Evolutionary conservation across 2,329 filamentous ascomycete genomes (phyloP).

Genomic region (Venturia asperata): DNA sequence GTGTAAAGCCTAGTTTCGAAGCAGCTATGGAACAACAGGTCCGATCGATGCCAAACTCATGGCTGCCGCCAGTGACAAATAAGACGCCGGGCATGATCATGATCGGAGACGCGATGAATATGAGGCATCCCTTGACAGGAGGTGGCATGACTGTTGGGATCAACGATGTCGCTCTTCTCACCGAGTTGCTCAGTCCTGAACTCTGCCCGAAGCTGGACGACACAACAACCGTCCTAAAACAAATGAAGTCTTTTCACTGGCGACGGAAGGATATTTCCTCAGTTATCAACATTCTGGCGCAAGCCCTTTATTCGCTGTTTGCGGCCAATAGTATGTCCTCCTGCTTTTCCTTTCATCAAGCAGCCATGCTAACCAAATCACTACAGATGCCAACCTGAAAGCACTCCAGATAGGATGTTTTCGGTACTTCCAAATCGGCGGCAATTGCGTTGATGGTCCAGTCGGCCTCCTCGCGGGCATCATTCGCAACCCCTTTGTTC

Average conservation of each 20-base stretch:
- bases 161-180: slow-evolving; percentile 77
- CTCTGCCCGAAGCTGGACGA: slow-evolving; percentile 63
- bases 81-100: slow-evolving; percentile 66
- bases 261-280: slow-evolving; percentile 70
- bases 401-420: slow-evolving; percentile 88
- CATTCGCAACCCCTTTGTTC: slow-evolving; percentile 65
- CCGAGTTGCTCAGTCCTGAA: slow-evolving; percentile 63
- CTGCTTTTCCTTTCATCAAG: background rate
- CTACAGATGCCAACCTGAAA: slow-evolving; percentile 58
- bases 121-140: slow-evolving; percentile 96
- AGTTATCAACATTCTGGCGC: slow-evolving; percentile 96
- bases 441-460: slow-evolving; percentile 68
- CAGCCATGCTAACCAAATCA: slow-evolving; percentile 9
- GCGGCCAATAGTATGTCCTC: slow-evolving; percentile 60
- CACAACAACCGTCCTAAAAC: slow-evolving; percentile 55
- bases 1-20: slow-evolving; percentile 65
- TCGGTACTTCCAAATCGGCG: slow-evolving; percentile 73
- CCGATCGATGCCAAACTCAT: slow-evolving; percentile 93
- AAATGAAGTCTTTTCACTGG: slow-evolving; percentile 78
- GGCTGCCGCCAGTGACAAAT: slow-evolving; percentile 73
- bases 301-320: slow-evolving; percentile 86
- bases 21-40: slow-evolving; percentile 71
- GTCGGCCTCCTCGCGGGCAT: slow-evolving; percentile 76
- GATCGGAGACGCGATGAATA: slow-evolving; percentile 93
- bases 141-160: slow-evolving; percentile 98